These are phyloP conservation scores for Taphrina communis DNA, from an alignment of 1,139 yeast genomes.

Conservation along the genomic window DNA sequence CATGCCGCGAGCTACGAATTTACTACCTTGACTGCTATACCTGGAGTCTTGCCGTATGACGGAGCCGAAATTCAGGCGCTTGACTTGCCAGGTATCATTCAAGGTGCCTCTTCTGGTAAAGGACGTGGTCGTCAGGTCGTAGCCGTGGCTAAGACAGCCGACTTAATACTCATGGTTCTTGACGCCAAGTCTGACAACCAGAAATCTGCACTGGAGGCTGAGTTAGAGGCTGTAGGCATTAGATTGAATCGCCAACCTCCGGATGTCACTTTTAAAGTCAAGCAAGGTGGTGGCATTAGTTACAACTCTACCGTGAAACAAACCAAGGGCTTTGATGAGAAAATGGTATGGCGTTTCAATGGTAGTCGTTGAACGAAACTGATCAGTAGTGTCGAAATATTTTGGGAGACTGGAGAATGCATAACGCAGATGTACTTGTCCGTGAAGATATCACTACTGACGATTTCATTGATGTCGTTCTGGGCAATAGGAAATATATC, in stretches of 20 bases:
- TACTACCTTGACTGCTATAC: conserved; percentile 95
- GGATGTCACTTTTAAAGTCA: conserved; percentile 75
- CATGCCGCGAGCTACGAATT: conserved; percentile 95
- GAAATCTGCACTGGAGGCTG: conserved; percentile 81
- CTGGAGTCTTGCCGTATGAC: conserved; percentile 73
- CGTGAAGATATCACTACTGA: conserved; percentile 92
- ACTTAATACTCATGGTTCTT: conserved; percentile 85
- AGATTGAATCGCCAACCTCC: conserved; percentile 82
- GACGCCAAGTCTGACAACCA: conserved; percentile 95
- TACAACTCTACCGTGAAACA: conserved; percentile 74
- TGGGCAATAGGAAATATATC: conserved; percentile 82
- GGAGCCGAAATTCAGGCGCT: conserved; percentile 97
- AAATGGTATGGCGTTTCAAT: conserved; percentile 73
- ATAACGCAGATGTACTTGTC: conserved; percentile 89
- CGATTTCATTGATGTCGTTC: conserved; percentile 89
- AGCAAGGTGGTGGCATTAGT: conserved; percentile 91
- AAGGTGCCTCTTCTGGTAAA: conserved; percentile 96
- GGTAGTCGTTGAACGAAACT: conserved; percentile 67
- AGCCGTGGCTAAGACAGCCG: conserved; percentile 89
- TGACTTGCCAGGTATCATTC: conserved; percentile 95
- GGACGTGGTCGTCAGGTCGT: conserved; percentile 98
- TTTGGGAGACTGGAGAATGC: conserved; percentile 57
- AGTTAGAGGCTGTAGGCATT: conserved; percentile 91
- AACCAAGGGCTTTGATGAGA: conserved; percentile 80
- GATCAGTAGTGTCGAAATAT: conserved; percentile 15